Evolutionary conservation across 2,329 filamentous ascomycete genomes (phyloP).

Genomic region (Myriangium duriaei): DNA sequence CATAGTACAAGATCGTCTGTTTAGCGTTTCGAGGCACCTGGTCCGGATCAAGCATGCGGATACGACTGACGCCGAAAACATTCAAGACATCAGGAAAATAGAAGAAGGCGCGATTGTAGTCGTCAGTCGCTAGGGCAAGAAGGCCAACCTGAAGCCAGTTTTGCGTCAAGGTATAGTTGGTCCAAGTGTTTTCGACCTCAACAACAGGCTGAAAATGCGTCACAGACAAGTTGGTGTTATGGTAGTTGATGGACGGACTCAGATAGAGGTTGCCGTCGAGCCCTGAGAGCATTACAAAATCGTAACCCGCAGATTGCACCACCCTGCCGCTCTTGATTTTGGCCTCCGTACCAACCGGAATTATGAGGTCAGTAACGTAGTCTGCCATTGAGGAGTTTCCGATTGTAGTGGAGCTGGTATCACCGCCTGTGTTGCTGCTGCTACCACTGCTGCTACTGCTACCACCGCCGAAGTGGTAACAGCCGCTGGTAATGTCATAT

Average conservation of each 20-base stretch:
- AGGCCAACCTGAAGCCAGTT: not conserved
- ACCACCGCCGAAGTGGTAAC: too few relatives aligned
- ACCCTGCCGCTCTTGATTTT: too few relatives aligned
- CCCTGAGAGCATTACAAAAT: conserved; percentile 1
- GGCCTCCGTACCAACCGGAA: too few relatives aligned
- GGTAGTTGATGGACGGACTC: too few relatives aligned
- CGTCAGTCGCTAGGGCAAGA: conserved; percentile 1
- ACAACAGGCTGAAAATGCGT: not conserved
- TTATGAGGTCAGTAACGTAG: too few relatives aligned
- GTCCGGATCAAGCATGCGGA: conserved; percentile 1
- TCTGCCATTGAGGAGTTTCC: too few relatives aligned
- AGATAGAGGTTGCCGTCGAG: conserved; percentile 7
- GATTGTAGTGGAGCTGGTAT: too few relatives aligned
- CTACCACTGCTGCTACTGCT: too few relatives aligned
- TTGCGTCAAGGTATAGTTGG: not conserved
- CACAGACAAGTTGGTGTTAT: not conserved
- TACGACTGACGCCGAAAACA: conserved; percentile 3
- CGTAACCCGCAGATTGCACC: too few relatives aligned
- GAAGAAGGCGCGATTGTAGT: not conserved
- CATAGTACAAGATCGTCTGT: conserved; percentile 1
- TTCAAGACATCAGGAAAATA: not conserved
- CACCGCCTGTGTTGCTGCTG: too few relatives aligned
- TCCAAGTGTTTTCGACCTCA: not conserved
- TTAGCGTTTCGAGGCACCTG: not conserved
- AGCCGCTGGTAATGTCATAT: too few relatives aligned